These are phyloP conservation scores for Podospora fimiseda DNA, from an alignment of 495 filamentous ascomycete genomes.

Conservation along the genomic window DNA sequence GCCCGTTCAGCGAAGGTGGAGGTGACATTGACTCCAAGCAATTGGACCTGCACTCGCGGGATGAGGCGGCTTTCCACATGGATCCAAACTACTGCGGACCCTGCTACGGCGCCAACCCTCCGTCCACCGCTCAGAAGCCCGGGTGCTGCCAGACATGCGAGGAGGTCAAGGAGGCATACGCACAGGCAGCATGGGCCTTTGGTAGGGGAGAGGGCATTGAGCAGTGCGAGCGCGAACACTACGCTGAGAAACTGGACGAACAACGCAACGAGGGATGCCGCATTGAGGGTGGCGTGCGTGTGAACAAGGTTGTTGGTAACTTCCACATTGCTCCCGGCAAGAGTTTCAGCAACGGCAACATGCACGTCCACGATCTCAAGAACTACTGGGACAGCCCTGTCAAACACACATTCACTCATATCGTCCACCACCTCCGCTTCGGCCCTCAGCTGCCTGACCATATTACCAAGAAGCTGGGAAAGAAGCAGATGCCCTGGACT, in stretches of 20 bases:
- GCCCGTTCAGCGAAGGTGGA: slow-evolving; percentile 65
- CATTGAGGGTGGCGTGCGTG: slow-evolving; percentile 83
- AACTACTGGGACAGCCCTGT: slow-evolving; percentile 73
- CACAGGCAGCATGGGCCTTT: slow-evolving; percentile 82
- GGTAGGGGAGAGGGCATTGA: slow-evolving; percentile 86
- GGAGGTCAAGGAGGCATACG: slow-evolving; percentile 93
- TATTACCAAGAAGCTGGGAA: slow-evolving; percentile 55
- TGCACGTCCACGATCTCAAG: slow-evolving; percentile 95
- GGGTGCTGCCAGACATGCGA: slow-evolving; percentile 97
- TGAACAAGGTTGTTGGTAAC: slow-evolving; percentile 98
- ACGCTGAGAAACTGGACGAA: slow-evolving; percentile 73
- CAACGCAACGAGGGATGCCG: slow-evolving; percentile 91
- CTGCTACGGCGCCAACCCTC: slow-evolving; percentile 80
- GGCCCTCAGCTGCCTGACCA: slow-evolving; percentile 82
- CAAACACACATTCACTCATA: slow-evolving; percentile 81
- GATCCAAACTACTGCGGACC: slow-evolving; percentile 88
- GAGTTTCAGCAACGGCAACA: slow-evolving; percentile 86
- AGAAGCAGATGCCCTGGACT: slow-evolving; percentile 60
- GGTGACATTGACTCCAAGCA: slow-evolving; percentile 67
- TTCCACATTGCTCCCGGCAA: slow-evolving; percentile 97
- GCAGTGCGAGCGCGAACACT: slow-evolving; percentile 93
- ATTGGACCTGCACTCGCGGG: slow-evolving; percentile 56
- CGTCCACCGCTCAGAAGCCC: slow-evolving; percentile 58
- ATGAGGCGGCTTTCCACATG: slow-evolving; percentile 71
- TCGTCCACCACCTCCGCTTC: slow-evolving; percentile 87